phyloP scores from a whole-genome alignment of 1,284 basidiomycete genomes.

The Cystobasidium slooffiae region DNA sequence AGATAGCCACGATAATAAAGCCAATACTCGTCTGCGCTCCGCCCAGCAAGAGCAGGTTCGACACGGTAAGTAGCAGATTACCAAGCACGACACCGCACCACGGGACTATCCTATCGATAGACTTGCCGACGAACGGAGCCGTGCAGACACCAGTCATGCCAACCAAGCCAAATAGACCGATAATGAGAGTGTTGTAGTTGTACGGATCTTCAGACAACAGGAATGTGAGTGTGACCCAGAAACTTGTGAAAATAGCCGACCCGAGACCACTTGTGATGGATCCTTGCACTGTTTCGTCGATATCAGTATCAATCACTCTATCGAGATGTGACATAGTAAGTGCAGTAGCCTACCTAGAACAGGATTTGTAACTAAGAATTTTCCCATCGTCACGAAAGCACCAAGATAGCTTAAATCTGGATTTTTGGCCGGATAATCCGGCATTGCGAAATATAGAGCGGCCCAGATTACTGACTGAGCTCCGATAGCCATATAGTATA shows the following conservation, averaged over 20 bases:
- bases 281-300: conserved; percentile 19
- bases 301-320: not conserved
- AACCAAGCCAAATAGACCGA: conserved; percentile 72
- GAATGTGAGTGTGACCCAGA: conserved; percentile 76
- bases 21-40: conserved; percentile 67
- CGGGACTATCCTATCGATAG: conserved; percentile 68
- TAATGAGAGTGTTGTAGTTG: conserved; percentile 64
- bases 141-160: conserved; percentile 70
- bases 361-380: conserved; percentile 70
- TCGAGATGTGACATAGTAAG: not conserved
- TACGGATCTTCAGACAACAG: conserved; percentile 69
- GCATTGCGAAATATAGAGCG: conserved; percentile 65
- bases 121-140: conserved; percentile 66
- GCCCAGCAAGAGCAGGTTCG: conserved; percentile 62
- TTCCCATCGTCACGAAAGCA: conserved; percentile 56
- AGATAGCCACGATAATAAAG: conserved; percentile 63
- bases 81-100: conserved; percentile 69
- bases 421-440: conserved; percentile 70
- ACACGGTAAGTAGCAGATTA: conserved; percentile 54
- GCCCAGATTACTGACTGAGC: conserved; percentile 62
- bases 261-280: conserved; percentile 34
- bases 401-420: conserved; percentile 65
- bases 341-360: conserved; percentile 60
- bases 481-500: conserved; percentile 49
- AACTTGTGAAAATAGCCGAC: conserved; percentile 63